These are phyloP conservation scores for Alternaria sp. DNA, from an alignment of 2,329 filamentous ascomycete genomes.

Conservation along the genomic window DNA sequence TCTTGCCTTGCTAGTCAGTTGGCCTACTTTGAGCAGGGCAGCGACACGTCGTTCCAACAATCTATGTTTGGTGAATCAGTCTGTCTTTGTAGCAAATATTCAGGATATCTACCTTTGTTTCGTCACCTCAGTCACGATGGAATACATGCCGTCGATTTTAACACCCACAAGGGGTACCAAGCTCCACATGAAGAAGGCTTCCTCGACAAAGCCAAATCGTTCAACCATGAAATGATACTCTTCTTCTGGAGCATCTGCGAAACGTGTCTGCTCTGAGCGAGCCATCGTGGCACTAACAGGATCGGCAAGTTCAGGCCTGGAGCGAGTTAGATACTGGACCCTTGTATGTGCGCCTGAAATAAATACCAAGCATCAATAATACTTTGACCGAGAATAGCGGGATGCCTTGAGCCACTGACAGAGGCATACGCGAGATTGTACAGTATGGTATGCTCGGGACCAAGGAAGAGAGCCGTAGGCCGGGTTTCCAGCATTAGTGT, in stretches of 20 bases:
- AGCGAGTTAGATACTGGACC: background rate
- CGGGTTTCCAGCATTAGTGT: constrained; percentile 21
- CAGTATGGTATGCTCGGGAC: constrained; percentile 16
- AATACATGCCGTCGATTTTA: constrained; percentile 17
- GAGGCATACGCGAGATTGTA: constrained; percentile 21
- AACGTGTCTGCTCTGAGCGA: constrained; percentile 7
- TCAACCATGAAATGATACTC: constrained; percentile 22
- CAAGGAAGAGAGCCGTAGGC: constrained; percentile 17
- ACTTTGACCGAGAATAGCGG: constrained; percentile 12
- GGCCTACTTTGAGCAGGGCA: constrained; percentile 12
- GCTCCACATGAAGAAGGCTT: constrained; percentile 19
- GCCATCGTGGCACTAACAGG: constrained; percentile 9
- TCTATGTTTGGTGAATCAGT: background rate
- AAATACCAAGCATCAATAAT: constrained; percentile 18
- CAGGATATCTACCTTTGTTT: constrained; percentile 14
- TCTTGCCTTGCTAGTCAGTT: constrained; percentile 12
- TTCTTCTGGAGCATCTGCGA: constrained; percentile 17
- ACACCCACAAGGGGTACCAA: constrained; percentile 14
- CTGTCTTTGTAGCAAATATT: background rate
- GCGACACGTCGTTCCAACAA: constrained; percentile 17
- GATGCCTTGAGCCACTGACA: constrained; percentile 13
- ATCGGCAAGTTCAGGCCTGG: constrained; percentile 12
- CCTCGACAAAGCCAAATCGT: constrained; percentile 16
- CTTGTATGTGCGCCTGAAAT: background rate
- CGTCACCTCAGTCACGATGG: constrained; percentile 22